Percentiles rank a stretch among this genome's conserved stretches.
Evolutionary conservation across 305 asterid species (phyloP).

Genomic region (Solanum hybrid): DNA sequence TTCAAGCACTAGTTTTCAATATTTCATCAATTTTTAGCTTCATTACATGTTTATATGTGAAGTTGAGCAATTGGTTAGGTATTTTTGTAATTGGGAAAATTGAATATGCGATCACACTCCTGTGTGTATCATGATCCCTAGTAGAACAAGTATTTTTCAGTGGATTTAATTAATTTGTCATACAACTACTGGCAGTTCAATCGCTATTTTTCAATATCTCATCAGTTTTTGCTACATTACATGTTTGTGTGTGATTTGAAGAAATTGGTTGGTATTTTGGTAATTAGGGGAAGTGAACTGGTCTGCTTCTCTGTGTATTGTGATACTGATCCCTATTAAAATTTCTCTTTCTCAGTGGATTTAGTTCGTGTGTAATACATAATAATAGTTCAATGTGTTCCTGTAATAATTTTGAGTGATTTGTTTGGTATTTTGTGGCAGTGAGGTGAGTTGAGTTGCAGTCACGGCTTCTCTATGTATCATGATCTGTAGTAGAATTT

Average conservation of each 20-base stretch:
- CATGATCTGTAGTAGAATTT: background rate
- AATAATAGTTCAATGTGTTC: background rate
- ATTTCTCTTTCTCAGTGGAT: background rate
- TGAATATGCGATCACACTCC: background rate
- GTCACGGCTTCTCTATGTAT: background rate
- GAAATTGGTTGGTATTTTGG: background rate
- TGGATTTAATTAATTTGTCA: background rate
- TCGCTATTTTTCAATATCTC: background rate
- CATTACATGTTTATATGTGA: background rate
- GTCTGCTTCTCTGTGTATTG: background rate
- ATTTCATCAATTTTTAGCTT: background rate
- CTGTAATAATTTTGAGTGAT: background rate
- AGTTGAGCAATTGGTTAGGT: background rate
- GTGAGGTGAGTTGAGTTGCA: background rate
- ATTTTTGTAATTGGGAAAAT: background rate
- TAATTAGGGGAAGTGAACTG: background rate
- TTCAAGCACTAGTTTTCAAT: background rate
- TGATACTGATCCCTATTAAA: background rate
- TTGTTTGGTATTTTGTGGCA: background rate
- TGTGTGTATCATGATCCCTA: background rate
- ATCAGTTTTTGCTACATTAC: background rate
- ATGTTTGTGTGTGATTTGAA: background rate
- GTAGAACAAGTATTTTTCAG: background rate
- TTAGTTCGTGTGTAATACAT: background rate
- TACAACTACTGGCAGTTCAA: background rate